A percentile compares a stretch with the other conserved stretches of the same genome.
Conservation (phyloP, 2,329 filamentous ascomycete genomes). For the Madurella mycetomatis region DNA sequence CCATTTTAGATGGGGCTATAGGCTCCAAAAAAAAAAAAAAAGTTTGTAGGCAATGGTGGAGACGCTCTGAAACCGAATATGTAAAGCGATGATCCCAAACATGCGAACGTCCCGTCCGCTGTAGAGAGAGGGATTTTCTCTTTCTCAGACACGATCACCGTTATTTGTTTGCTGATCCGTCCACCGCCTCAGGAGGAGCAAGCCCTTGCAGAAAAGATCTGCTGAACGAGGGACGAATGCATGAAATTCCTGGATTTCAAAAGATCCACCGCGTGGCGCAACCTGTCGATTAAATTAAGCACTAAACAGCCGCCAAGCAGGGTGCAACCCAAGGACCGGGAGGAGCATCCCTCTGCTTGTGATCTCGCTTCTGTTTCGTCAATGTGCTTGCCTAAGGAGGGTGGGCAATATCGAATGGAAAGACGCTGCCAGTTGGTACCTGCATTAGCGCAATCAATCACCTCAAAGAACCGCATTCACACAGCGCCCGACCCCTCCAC, state of each 20-base stretch:
- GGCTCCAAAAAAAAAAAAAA: no score
- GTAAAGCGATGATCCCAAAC: no score
- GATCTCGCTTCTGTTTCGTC: constrained; percentile 12
- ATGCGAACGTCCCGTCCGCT: no score
- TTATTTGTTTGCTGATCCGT: not conserved
- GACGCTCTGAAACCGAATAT: no score
- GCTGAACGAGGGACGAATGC: not conserved
- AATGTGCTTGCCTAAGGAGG: not conserved
- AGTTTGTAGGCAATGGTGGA: no score
- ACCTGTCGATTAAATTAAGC: constrained; percentile 6
- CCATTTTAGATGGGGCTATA: no score
- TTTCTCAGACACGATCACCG: no score
- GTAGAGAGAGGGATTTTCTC: no score
- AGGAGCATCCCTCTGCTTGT: not conserved
- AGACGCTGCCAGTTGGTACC: not conserved
- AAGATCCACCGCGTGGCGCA: not conserved
- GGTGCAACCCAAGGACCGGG: not conserved
- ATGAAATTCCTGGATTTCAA: not conserved
- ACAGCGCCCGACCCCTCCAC: no score
- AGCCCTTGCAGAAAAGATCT: not conserved
- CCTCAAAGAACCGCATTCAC: not conserved
- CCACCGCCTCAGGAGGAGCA: not conserved
- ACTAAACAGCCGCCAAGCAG: constrained; percentile 9
- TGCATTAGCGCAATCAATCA: not conserved
- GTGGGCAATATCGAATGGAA: not conserved